These are phyloP conservation scores for Harringtonia aguacate DNA, from an alignment of 2,329 filamentous ascomycete genomes.

Conservation along the genomic window DNA sequence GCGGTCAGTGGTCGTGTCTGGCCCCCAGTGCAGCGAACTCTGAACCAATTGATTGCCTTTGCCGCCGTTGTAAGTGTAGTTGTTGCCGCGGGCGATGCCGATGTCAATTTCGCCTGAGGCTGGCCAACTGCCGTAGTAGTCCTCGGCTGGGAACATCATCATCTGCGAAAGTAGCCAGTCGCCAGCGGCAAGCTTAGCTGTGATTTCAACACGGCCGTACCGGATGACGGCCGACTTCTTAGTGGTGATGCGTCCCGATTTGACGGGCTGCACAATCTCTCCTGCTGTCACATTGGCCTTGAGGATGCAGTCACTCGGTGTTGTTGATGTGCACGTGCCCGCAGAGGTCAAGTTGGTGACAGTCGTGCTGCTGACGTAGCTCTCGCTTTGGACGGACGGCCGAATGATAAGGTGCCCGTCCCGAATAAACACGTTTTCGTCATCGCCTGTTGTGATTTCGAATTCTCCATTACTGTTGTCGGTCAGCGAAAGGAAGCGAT, in stretches of 20 bases:
- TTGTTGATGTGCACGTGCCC: conserved; percentile 5
- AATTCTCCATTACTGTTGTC: not conserved
- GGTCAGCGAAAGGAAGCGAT: not conserved
- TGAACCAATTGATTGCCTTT: conserved; percentile 5
- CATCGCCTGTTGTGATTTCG: conserved; percentile 5
- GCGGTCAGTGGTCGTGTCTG: conserved; percentile 6
- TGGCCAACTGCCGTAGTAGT: conserved; percentile 9
- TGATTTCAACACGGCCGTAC: conserved; percentile 8
- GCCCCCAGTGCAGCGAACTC: conserved; percentile 9
- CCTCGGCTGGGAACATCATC: conserved; percentile 7
- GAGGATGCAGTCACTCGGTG: conserved; percentile 1
- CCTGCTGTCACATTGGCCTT: conserved; percentile 3
- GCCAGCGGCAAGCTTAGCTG: conserved; percentile 10
- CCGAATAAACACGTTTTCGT: conserved; percentile 7
- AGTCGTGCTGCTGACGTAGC: conserved; percentile 1
- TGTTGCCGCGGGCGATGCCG: conserved; percentile 8
- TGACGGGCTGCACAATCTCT: conserved; percentile 8
- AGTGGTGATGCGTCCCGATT: conserved; percentile 8
- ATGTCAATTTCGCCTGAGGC: conserved; percentile 11
- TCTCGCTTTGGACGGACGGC: conserved; percentile 5
- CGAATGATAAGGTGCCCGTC: conserved; percentile 9
- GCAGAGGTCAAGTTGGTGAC: conserved; percentile 21
- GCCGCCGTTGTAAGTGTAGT: conserved; percentile 5
- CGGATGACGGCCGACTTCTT: conserved; percentile 9
- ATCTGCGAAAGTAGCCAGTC: conserved; percentile 12